Base-by-base conservation (phyloP, 257 asterid genomes). In the Verbascum thapsus region DNA sequence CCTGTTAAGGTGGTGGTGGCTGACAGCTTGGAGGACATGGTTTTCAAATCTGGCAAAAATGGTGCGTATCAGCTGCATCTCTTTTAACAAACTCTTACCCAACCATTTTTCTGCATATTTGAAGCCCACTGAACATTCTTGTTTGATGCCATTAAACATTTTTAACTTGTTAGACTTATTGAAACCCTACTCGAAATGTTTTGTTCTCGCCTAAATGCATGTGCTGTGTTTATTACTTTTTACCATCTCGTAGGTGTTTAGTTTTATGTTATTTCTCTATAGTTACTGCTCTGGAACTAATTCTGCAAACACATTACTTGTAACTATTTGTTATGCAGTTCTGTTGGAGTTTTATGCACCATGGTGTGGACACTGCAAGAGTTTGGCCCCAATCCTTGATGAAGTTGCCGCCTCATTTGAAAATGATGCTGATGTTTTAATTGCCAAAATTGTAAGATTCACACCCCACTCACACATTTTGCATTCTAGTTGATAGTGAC, bases 301-400 rank as follows among this genome's bases (percentile, higher is more conserved):
- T 30, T 71, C 53, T 63, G 30, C 41, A 63, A 22, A 17, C 58
- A 39, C 32, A 59, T 72, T 38, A 62, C 68, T 12, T 30, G 9
- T 61, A 38, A 12, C 60, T 49, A 55, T 53, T 49, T 16, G 3
- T 55, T 18, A 45, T 68, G 65, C 91, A 88, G 96, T 88, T 59
- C 72, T 91, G 4, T 41, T 91, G 59, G 96, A 88, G 80, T 80
- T 91, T 61, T 88, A 91, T 42, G 98, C 98, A 67, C 98, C 96
- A 12, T 91, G 96, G 96, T 91, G 98, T 64, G 92, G 91, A 45
- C 96, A 88, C 87, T 86, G 98, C 87, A 84, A 88, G 68, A 79
- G 83, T 78, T 74, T 91, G 83, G 95, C 95, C 49, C 98, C 98
- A 7, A 83, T 86, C 56, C 78, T 91, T 83, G 96, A 88, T 73